Evolutionary conservation across 495 filamentous ascomycete species (phyloP).

Genomic region (Aspergillus sclerotioniger): DNA sequence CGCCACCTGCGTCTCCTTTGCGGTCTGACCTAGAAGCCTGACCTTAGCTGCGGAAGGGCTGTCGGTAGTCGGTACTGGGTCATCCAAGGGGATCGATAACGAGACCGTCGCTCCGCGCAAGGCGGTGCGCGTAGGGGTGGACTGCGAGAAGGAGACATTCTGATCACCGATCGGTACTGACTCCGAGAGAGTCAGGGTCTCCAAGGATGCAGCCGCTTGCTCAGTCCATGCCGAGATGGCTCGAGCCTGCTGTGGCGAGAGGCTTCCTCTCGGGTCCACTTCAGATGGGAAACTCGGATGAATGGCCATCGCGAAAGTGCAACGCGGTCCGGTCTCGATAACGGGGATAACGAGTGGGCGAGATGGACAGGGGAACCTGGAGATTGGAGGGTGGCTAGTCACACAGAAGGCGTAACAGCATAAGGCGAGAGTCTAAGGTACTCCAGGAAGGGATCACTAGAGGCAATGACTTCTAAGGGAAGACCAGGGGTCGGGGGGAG

Average conservation of each 20-base stretch:
- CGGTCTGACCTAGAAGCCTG: constrained; percentile 19
- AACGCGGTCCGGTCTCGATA: not conserved
- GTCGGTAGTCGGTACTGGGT: constrained; percentile 25
- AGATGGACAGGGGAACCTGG: not conserved
- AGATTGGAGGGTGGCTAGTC: not conserved
- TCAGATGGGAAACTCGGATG: constrained; percentile 37
- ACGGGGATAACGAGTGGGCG: not conserved
- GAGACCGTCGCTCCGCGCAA: constrained; percentile 41
- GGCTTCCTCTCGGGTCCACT: constrained; percentile 23
- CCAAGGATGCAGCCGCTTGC: constrained; percentile 45
- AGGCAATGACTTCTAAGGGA: not conserved
- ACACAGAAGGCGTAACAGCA: not conserved
- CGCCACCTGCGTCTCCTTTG: constrained; percentile 22
- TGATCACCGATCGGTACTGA: constrained; percentile 14
- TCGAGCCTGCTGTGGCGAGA: constrained; percentile 44
- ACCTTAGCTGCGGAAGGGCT: constrained; percentile 19
- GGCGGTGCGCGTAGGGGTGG: constrained; percentile 26
- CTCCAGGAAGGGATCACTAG: not conserved
- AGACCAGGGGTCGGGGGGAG: not conserved
- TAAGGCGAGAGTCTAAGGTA: not conserved
- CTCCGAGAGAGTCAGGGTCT: constrained; percentile 42
- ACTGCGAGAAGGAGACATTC: constrained; percentile 12
- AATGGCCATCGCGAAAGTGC: constrained; percentile 36
- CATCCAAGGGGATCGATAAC: constrained; percentile 52
- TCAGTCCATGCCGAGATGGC: constrained; percentile 54